Base-by-base conservation (phyloP, 257 asterid species). In the Nicotiana knightiana region DNA sequence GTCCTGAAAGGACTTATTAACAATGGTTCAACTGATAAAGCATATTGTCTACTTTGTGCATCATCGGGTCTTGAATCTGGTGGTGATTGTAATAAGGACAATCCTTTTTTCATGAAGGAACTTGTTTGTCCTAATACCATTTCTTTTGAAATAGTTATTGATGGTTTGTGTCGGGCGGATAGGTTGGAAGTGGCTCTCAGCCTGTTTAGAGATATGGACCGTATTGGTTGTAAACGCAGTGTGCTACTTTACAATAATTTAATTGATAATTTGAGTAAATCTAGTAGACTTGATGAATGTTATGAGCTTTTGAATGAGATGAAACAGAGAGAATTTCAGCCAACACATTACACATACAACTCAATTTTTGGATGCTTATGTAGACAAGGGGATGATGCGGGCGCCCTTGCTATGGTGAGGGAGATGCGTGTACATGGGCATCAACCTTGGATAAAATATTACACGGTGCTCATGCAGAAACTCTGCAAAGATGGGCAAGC, bases 391-490 rank as follows among this genome's bases (percentile, higher is more conserved):
- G 95, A 95, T 86, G 88, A 86, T 78, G 83, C 33, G 61, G 92
- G 90, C 54, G 94, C 95, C 81, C 90, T 93, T 83, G 84, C 84
- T 82, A 79, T 95, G 71, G 79, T 93, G 79, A 89, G 82, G 88
- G 93, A 90, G 86, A 93, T 95, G 96, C 96, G 97, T 70, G 81
- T 58, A 51, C 58, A 84, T 70, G 97, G 99, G 86, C 90, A 90
- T 75, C 90, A 85, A 80, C 99, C 99, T 30, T 95, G 99, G 99
- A 95, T 95, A 85, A 95, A 93, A 86, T 63, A 94, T 84, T 90
- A 91, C 64, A 91, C 97, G 0, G 81, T 91, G 64, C 99, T 95
- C 71, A 87, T 90, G 54, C 85, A 87, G 86, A 91, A 88, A 81
- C 87, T 95, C 21, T 95, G 97, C 78, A 87, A 87, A 80, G 78